A percentile compares a stretch with the other conserved stretches of the same genome.
These are phyloP conservation scores for Cladobotryum protrusum DNA, from an alignment of 2,329 filamentous ascomycete genomes.

Conservation along the genomic window DNA sequence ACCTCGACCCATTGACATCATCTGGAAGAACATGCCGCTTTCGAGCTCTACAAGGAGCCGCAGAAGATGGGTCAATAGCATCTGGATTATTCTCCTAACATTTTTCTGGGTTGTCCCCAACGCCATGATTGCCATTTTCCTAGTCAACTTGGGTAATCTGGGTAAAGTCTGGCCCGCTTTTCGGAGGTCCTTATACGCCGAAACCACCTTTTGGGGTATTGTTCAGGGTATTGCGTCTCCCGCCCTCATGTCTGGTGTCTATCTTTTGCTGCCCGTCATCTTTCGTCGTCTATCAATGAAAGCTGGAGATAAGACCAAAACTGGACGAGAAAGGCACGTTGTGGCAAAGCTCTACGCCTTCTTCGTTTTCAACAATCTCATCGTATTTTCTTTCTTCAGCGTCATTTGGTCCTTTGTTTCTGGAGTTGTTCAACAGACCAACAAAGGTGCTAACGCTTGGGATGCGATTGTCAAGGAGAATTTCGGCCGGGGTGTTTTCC, in stretches of 20 bases:
- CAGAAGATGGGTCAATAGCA: slow-evolving; percentile 69
- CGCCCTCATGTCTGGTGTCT: slow-evolving; percentile 79
- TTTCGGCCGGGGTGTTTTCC: slow-evolving; percentile 59
- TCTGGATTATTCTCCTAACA: slow-evolving; percentile 79
- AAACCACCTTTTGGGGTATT: slow-evolving; percentile 70
- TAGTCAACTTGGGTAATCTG: slow-evolving; percentile 78
- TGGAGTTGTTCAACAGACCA: slow-evolving; percentile 54
- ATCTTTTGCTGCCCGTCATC: slow-evolving; percentile 80
- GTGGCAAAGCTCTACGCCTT: slow-evolving; percentile 87
- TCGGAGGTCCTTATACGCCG: slow-evolving; percentile 51
- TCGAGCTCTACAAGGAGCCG: slow-evolving; percentile 61
- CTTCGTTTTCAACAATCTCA: slow-evolving; percentile 94
- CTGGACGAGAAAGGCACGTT: slow-evolving; percentile 85
- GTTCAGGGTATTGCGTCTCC: slow-evolving; percentile 90
- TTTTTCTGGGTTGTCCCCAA: slow-evolving; percentile 87
- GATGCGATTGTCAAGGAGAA: slow-evolving; percentile 59
- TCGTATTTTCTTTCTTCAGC: slow-evolving; percentile 90
- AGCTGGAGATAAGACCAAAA: slow-evolving; percentile 87
- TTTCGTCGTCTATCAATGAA: slow-evolving; percentile 81
- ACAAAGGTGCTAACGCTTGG: slow-evolving; percentile 57
- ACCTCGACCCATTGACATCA: slow-evolving; percentile 82
- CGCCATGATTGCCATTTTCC: slow-evolving; percentile 87
- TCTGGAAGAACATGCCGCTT: slow-evolving; percentile 89
- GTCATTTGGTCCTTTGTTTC: slow-evolving; percentile 70
- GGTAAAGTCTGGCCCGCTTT: slow-evolving; percentile 76